phyloP scores from a whole-genome alignment of 805 yeast species.

The Candida khao-thaluensis region DNA sequence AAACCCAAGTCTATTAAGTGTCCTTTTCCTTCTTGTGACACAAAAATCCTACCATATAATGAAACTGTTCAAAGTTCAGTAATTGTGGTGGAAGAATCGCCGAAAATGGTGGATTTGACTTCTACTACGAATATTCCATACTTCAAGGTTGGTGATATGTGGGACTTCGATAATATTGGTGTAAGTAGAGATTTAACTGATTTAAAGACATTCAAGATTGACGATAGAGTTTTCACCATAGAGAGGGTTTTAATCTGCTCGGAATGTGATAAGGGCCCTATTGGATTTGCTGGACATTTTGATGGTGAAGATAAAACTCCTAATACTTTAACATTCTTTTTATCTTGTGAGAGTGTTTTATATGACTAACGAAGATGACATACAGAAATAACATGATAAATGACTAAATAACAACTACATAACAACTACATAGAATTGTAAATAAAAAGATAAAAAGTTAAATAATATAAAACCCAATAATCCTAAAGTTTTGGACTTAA shows the following conservation, averaged over 20 bases:
- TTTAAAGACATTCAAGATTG: constrained; percentile 21
- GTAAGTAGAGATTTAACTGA: constrained; percentile 51
- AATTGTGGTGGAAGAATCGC: constrained; percentile 22
- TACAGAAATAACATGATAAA: too few relatives aligned
- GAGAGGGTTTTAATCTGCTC: constrained; percentile 64
- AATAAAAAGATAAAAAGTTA: too few relatives aligned
- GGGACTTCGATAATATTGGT: constrained; percentile 81
- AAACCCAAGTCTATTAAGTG: constrained; percentile 17
- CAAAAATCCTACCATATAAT: constrained; percentile 23
- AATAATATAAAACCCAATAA: too few relatives aligned
- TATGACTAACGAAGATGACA: constrained; percentile 24
- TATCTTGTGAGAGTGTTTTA: constrained; percentile 47
- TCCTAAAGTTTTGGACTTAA: constrained; percentile 25
- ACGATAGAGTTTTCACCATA: constrained; percentile 27
- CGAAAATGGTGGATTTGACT: constrained; percentile 25
- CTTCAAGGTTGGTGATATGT: constrained; percentile 53
- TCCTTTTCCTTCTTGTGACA: constrained; percentile 25
- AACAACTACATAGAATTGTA: too few relatives aligned
- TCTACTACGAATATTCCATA: constrained; percentile 24
- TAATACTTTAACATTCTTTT: constrained; percentile 41
- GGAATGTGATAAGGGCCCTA: constrained; percentile 76
- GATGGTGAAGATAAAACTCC: constrained; percentile 27
- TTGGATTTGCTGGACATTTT: constrained; percentile 59
- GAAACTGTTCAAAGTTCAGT: constrained; percentile 1
- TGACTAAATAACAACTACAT: too few relatives aligned